These are phyloP conservation scores for Erysimum cheiranthoides DNA, from an alignment of 345 rosid genomes.

Conservation along the genomic window DNA sequence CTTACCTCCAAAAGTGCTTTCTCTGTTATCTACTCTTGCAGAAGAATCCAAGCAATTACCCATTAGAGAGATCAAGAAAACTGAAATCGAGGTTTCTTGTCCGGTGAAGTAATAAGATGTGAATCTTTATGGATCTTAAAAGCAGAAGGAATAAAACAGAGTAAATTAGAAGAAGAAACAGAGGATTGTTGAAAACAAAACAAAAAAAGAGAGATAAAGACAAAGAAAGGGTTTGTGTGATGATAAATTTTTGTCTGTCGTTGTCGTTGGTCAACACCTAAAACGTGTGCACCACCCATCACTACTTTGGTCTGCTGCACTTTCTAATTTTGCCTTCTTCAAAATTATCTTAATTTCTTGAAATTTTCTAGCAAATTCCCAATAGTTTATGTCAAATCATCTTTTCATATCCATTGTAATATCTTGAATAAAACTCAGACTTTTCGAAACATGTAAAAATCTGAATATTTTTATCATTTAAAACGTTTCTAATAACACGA, in stretches of 20 bases:
- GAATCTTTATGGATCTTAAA: constrained; percentile 21
- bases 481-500: neutral
- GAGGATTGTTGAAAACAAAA: neutral
- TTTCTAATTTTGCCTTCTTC: neutral
- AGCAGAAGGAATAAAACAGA: constrained; percentile 20
- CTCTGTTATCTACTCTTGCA: constrained; percentile 62
- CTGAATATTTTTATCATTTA: neutral
- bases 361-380: constrained; percentile 20
- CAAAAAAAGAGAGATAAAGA: neutral
- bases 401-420: constrained; percentile 1
- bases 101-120: neutral
- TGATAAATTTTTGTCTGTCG: constrained; percentile 27
- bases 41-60: constrained; percentile 71
- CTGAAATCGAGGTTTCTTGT: constrained; percentile 18
- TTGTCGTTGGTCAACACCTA: constrained; percentile 37
- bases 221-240: constrained; percentile 33
- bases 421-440: neutral
- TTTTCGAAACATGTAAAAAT: neutral
- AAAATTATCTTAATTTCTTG: constrained; percentile 15
- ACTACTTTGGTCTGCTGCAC: constrained; percentile 37
- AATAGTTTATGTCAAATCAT: neutral
- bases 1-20: constrained; percentile 50
- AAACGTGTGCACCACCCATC: constrained; percentile 43
- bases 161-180: constrained; percentile 34
- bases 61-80: constrained; percentile 46